Base-by-base conservation (phyloP, 805 yeast genomes). In the Wickerhamomyces rabaulensis region DNA sequence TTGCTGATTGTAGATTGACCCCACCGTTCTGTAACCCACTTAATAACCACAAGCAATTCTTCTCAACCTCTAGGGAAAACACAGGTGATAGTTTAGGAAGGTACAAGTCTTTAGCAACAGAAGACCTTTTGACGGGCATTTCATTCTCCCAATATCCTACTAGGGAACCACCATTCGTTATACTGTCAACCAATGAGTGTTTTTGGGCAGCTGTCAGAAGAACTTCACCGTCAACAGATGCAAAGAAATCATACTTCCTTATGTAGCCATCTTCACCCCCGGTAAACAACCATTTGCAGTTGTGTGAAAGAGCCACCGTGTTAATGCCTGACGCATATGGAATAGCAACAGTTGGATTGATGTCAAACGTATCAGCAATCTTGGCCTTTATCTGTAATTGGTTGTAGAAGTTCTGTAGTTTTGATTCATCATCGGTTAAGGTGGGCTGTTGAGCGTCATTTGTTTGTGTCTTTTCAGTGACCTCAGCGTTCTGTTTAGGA, bases 191-290 rank as follows among this genome's bases (percentile, higher is more conserved):
- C 42, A 90, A 71, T 42, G 87, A 85, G 64, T 94, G 98, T 58
- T 80, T 80, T 63, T 94, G 99, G 3, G 96, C 89, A 50, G 90
- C 87, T 0, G 98, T 92, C 44, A 94, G 70, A 6, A 94, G 92
- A 7, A 84, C 71, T 54, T 85, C 86, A 16, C 97, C 97, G 57
- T 87, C 91, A 21, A 94, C 76, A 1, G 97, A 85, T 29, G 84
- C 84, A 36, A 82, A 75, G 52, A 94, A 84, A 65, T 94, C 96
- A 67, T 84, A 94, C 61, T 87, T 90, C 41, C 99, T 72, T 29
- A 94, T 86, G 57, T 82, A 87, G 5, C 99, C 99, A 64, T 94
- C 99, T 53, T 86, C 92, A 9, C 98, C 98, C 19, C 99, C 99
- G 1, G 96, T 84, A 57, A 91, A 84, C 36, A 94, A 71, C 84